Percentiles rank a stretch among this genome's conserved stretches.
Evolutionary conservation across 768 basidiomycete species (phyloP).

Genomic region (Hortiboletus campestris): DNA sequence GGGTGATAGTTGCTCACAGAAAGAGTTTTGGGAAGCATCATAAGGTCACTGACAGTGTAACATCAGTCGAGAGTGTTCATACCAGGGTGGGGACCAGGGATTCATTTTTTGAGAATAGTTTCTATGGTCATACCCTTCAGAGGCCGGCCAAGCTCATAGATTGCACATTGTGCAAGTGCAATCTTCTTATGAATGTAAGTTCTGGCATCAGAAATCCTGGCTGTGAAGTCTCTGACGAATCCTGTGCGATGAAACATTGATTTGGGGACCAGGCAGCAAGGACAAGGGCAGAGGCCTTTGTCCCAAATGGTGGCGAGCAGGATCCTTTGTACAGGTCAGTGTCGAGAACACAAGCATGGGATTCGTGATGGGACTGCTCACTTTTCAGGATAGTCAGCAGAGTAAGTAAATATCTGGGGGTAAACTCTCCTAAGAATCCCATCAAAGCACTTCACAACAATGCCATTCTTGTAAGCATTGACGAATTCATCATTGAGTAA

Average conservation of each 20-base stretch:
- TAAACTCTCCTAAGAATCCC: background rate
- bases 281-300: background rate
- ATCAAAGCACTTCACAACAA: background rate
- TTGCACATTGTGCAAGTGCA: background rate
- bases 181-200: background rate
- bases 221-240: background rate
- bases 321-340: background rate
- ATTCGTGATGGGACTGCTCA: background rate
- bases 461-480: background rate
- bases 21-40: background rate
- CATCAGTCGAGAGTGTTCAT: background rate
- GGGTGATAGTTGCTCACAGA: background rate
- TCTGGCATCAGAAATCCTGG: background rate
- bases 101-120: background rate
- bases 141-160: background rate
- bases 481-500: slow-evolving; percentile 1
- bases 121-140: background rate
- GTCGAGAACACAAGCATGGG: background rate
- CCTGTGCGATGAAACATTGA: background rate
- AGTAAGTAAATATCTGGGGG: slow-evolving; percentile 4
- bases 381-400: slow-evolving; percentile 5
- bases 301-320: background rate
- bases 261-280: background rate
- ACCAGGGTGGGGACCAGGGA: background rate
- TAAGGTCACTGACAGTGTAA: background rate